phyloP scores from a whole-genome alignment of 1,284 basidiomycete species.

The Xerocomus nothofagi region DNA sequence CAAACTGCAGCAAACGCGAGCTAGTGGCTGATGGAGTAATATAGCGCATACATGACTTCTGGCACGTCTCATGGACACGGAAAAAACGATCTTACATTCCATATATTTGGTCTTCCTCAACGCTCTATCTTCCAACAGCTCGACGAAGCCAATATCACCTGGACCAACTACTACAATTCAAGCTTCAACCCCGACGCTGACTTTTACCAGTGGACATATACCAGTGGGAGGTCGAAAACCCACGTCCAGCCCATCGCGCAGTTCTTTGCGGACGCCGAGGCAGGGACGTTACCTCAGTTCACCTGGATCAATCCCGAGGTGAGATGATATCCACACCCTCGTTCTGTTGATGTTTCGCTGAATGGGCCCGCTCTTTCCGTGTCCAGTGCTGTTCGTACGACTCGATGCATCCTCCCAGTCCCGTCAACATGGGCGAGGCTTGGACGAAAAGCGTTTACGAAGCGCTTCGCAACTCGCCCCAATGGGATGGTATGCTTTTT shows the following conservation, averaged over 20 bases:
- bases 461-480: slow-evolving; percentile 25
- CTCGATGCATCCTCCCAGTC: slow-evolving; percentile 31
- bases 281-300: slow-evolving; percentile 27
- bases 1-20: background rate
- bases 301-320: slow-evolving; percentile 32
- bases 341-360: background rate
- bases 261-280: slow-evolving; percentile 26
- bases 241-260: slow-evolving; percentile 18
- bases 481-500: slow-evolving; percentile 23
- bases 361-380: background rate
- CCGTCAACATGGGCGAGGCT: slow-evolving; percentile 28
- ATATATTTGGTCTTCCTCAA: slow-evolving; percentile 26
- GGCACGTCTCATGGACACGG: slow-evolving; percentile 30
- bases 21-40: background rate
- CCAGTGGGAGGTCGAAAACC: slow-evolving; percentile 21
- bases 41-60: slow-evolving; percentile 28
- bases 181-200: slow-evolving; percentile 28
- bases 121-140: slow-evolving; percentile 30
- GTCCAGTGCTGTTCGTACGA: slow-evolving; percentile 26
- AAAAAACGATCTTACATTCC: slow-evolving; percentile 17
- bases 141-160: slow-evolving; percentile 28
- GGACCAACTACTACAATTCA: slow-evolving; percentile 31
- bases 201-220: slow-evolving; percentile 26
- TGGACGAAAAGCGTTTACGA: slow-evolving; percentile 28
- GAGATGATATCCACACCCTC: background rate